phyloP scores from a whole-genome alignment of 257 asterid genomes.

The Eucommia ulmoides region DNA sequence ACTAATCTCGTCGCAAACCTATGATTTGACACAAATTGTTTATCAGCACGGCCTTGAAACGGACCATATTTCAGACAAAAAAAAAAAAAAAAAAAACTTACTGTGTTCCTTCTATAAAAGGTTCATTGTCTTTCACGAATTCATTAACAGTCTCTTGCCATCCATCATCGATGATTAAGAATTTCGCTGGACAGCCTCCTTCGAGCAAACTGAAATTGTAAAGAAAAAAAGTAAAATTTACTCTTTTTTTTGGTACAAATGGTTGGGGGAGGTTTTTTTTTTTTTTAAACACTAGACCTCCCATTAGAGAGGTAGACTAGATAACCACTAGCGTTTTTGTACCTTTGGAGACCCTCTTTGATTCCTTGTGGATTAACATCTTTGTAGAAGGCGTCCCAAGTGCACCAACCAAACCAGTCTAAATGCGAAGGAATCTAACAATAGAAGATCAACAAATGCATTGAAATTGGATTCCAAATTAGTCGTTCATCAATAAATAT shows the following conservation, averaged over 20 bases:
- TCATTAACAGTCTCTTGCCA: conserved; percentile 64
- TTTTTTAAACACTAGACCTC: not conserved
- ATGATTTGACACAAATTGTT: not conserved
- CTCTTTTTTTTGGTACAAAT: not conserved
- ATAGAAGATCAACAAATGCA: no score
- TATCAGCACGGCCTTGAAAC: not conserved
- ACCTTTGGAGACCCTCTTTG: conserved; percentile 42
- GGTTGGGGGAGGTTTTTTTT: no score
- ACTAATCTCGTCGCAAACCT: not conserved
- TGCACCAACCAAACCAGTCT: conserved; percentile 79
- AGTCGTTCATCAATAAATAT: no score
- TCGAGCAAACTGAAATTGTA: conserved; percentile 28
- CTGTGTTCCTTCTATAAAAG: conserved; percentile 40
- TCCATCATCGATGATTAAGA: conserved; percentile 69
- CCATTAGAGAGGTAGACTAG: no score
- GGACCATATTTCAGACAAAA: not conserved
- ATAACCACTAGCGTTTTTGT: not conserved
- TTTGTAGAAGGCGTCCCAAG: conserved; percentile 70
- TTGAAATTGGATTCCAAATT: not conserved
- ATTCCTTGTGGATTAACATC: conserved; percentile 48
- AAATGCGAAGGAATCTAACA: conserved; percentile 34
- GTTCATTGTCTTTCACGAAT: conserved; percentile 37
- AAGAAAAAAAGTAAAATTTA: not conserved
- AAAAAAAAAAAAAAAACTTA: conserved; percentile 16
- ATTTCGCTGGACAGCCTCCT: conserved; percentile 46